Evolutionary conservation across 2,329 filamentous ascomycete species (phyloP).

Genomic region (Septoria petroselini): DNA sequence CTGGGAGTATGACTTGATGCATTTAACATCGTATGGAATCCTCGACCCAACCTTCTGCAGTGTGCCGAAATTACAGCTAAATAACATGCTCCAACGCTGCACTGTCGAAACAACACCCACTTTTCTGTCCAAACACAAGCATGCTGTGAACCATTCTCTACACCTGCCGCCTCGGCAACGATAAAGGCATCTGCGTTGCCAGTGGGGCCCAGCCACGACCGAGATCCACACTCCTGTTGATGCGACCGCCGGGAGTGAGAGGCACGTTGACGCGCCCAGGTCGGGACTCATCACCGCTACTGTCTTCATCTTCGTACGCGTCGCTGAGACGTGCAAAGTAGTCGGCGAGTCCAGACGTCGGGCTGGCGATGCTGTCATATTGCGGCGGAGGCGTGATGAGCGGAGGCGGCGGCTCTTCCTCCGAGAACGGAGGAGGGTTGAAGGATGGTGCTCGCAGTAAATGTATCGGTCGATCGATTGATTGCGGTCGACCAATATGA

Average conservation of each 20-base stretch:
- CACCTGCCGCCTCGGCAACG: conserved; percentile 8
- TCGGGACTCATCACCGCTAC: conserved; percentile 26
- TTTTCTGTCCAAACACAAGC: background rate
- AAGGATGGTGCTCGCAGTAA: conserved; percentile 79
- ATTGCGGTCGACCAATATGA: conserved; percentile 25
- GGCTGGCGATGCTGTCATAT: conserved; percentile 77
- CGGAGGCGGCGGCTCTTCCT: conserved; percentile 71
- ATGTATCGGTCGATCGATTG: conserved; percentile 69
- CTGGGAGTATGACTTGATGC: too few relatives aligned
- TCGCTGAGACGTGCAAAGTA: conserved; percentile 81
- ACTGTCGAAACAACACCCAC: background rate
- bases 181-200: conserved; percentile 8
- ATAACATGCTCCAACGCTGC: conserved; percentile 12
- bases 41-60: too few relatives aligned
- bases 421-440: conserved; percentile 82
- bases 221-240: conserved; percentile 63
- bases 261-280: conserved; percentile 54
- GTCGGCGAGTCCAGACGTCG: conserved; percentile 68
- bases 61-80: too few relatives aligned
- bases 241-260: conserved; percentile 60
- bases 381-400: conserved; percentile 77
- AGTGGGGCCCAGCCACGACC: conserved; percentile 48
- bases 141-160: background rate
- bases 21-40: too few relatives aligned
- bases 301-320: conserved; percentile 52